A percentile compares a stretch with the other conserved stretches of the same genome.
Evolutionary conservation across 1,284 basidiomycete species (phyloP).

Genomic region (Cryptococcus sp.): DNA sequence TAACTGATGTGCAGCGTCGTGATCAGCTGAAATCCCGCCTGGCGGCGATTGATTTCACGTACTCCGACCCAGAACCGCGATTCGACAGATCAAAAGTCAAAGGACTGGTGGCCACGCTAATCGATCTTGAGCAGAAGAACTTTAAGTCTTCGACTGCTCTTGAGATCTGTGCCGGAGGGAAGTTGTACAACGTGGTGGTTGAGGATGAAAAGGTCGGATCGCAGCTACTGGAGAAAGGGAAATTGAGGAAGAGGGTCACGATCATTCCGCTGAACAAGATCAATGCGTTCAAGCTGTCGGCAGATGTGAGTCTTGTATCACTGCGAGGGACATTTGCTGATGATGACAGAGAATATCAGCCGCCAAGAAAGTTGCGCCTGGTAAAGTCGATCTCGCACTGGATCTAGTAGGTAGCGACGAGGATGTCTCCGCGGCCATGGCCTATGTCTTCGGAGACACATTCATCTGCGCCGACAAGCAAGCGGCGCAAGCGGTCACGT

Average conservation of each 20-base stretch:
- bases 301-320: slow-evolving; percentile 53
- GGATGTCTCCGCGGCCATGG: slow-evolving; percentile 83
- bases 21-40: slow-evolving; percentile 68
- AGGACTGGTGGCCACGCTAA: slow-evolving; percentile 83
- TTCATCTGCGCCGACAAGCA: slow-evolving; percentile 87
- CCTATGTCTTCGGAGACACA: slow-evolving; percentile 90
- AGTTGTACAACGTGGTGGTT: slow-evolving; percentile 92
- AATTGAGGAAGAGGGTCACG: slow-evolving; percentile 83
- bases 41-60: slow-evolving; percentile 76
- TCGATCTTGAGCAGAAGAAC: slow-evolving; percentile 67
- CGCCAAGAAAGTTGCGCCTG: slow-evolving; percentile 71
- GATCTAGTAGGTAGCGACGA: slow-evolving; percentile 80
- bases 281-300: slow-evolving; percentile 61
- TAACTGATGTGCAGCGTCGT: slow-evolving; percentile 55
- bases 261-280: slow-evolving; percentile 95
- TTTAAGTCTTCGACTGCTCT: slow-evolving; percentile 81
- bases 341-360: slow-evolving; percentile 65
- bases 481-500: slow-evolving; percentile 85
- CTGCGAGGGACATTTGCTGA: not conserved
- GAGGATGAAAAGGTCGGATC: slow-evolving; percentile 85
- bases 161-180: slow-evolving; percentile 86
- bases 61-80: slow-evolving; percentile 67
- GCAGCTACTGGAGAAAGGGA: slow-evolving; percentile 71
- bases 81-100: slow-evolving; percentile 88
- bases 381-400: slow-evolving; percentile 80